Evolutionary conservation across 805 yeast species (phyloP).

Genomic region (Kuraishia ogatae): DNA sequence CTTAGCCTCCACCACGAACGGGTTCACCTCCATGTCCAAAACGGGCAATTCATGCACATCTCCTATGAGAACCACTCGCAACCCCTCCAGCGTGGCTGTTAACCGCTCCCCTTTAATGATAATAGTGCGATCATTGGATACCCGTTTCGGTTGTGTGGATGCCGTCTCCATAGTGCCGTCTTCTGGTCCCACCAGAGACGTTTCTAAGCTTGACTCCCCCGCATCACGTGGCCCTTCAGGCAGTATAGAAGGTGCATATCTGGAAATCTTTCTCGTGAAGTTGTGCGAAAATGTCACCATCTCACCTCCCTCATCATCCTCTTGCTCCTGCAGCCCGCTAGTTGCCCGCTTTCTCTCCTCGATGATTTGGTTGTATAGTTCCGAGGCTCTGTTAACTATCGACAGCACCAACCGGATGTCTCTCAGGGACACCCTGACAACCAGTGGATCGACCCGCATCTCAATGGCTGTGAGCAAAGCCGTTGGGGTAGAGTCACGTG

Average conservation of each 20-base stretch:
- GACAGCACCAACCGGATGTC: constrained; percentile 76
- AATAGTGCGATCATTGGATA: constrained; percentile 26
- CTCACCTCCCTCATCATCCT: constrained; percentile 9
- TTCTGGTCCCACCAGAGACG: no score
- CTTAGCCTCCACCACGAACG: constrained; percentile 57
- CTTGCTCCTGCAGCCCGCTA: constrained; percentile 1
- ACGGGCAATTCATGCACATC: constrained; percentile 89
- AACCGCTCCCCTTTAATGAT: constrained; percentile 63
- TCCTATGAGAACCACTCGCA: constrained; percentile 78
- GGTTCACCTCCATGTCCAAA: constrained; percentile 62
- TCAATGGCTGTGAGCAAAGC: constrained; percentile 56
- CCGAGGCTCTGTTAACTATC: constrained; percentile 66
- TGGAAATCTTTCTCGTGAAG: constrained; percentile 48
- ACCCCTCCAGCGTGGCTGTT: constrained; percentile 59
- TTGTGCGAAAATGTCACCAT: constrained; percentile 49
- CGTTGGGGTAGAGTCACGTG: constrained; percentile 52
- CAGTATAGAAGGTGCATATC: constrained; percentile 60
- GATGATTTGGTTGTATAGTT: constrained; percentile 25
- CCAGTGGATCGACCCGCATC: constrained; percentile 68
- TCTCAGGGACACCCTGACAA: constrained; percentile 74
- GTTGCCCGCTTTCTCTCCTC: neutral
- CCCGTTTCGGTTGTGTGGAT: no score
- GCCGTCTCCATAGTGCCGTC: no score
- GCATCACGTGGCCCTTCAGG: constrained; percentile 37
- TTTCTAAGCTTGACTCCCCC: constrained; percentile 5